These are phyloP conservation scores for Wickerhamia fluorescens DNA, from an alignment of 805 yeast genomes.

Conservation along the genomic window DNA sequence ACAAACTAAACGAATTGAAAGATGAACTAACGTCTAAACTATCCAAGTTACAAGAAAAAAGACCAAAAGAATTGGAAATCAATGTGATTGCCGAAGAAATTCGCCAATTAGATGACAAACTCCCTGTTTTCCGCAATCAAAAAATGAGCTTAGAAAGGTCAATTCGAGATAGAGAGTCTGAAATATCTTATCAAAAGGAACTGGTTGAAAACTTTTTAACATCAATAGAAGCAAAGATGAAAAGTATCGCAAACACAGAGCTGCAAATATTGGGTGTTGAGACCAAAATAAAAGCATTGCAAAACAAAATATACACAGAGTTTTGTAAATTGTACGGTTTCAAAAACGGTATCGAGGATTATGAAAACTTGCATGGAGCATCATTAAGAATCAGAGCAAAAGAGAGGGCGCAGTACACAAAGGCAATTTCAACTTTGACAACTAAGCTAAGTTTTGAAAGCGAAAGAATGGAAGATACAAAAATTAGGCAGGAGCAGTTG, in stretches of 20 bases:
- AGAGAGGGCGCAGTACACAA: slow-evolving; percentile 54
- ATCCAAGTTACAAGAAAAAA: slow-evolving; percentile 37
- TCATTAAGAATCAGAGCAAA: slow-evolving; percentile 47
- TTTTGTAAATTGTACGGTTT: slow-evolving; percentile 56
- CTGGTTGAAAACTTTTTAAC: slow-evolving; percentile 13
- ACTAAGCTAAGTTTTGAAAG: slow-evolving; percentile 60
- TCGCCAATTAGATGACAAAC: slow-evolving; percentile 32
- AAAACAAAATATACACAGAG: slow-evolving; percentile 38
- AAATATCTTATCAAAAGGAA: slow-evolving; percentile 42
- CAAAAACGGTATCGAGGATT: slow-evolving; percentile 48
- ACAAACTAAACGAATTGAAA: slow-evolving; percentile 43
- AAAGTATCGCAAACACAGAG: slow-evolving; percentile 8
- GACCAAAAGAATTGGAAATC: slow-evolving; percentile 50
- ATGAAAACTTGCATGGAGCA: slow-evolving; percentile 63
- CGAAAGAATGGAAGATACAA: slow-evolving; percentile 50
- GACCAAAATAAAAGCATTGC: slow-evolving; percentile 22
- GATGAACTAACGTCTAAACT: slow-evolving; percentile 47
- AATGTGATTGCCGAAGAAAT: slow-evolving; percentile 53
- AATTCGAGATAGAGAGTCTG: slow-evolving; percentile 40
- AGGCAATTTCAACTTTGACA: slow-evolving; percentile 53
- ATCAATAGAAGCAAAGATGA: slow-evolving; percentile 11
- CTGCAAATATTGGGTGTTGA: slow-evolving; percentile 15
- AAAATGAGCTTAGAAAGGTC: slow-evolving; percentile 37
- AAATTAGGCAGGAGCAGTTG: slow-evolving; percentile 39
- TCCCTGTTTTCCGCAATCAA: slow-evolving; percentile 39